Conservation (phyloP, 345 rosid species). For the Eucalyptus cloeziana region DNA sequence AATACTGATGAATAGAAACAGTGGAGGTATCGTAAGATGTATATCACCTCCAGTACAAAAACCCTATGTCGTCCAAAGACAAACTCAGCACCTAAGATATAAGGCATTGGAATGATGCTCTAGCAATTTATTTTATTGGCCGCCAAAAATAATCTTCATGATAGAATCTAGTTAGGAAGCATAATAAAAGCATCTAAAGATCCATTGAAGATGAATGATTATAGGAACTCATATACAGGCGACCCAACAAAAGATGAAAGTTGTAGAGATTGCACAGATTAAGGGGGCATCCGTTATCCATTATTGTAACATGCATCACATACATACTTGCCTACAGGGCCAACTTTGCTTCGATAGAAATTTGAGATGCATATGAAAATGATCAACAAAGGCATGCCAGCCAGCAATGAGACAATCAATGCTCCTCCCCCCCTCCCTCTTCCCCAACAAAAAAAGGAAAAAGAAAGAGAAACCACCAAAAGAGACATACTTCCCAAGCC, state of each 20-base stretch:
- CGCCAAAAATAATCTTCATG: not conserved
- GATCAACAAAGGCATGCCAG: not conserved
- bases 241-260: not conserved
- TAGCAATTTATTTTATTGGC: not conserved
- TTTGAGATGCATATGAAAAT: not conserved
- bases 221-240: not conserved
- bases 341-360: not conserved
- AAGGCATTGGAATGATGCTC: not conserved
- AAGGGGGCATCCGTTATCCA: not conserved
- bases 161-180: not conserved
- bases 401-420: not conserved
- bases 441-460: not conserved
- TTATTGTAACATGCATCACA: not conserved
- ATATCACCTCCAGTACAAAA: not conserved
- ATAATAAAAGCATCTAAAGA: not conserved
- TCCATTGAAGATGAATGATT: not conserved
- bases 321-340: not conserved
- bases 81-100: not conserved
- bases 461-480: not conserved
- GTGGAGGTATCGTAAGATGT: not conserved
- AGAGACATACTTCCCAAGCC: conserved; percentile 83
- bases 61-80: not conserved
- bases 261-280: not conserved
- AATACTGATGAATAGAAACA: not conserved
- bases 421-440: not conserved